A percentile compares a stretch with the other conserved stretches of the same genome.
These are phyloP conservation scores for Datura wrightii DNA, from an alignment of 257 asterid genomes.

Conservation along the genomic window DNA sequence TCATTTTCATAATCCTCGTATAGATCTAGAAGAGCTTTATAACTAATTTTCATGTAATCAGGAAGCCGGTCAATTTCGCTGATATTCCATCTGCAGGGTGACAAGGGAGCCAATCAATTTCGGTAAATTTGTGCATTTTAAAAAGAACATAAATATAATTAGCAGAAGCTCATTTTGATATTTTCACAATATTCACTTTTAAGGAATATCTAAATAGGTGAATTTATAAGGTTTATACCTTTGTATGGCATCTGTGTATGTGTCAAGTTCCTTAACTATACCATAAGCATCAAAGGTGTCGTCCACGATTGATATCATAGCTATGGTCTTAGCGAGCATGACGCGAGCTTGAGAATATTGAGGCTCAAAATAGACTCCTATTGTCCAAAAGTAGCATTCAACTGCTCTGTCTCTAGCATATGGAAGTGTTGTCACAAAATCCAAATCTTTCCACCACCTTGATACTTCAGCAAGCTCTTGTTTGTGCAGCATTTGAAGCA, in stretches of 20 bases:
- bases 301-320: too few species aligned
- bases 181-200: background rate
- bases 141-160: background rate
- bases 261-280: constrained; percentile 28
- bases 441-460: constrained; percentile 37
- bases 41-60: background rate
- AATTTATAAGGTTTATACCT: constrained; percentile 16
- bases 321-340: too few species aligned
- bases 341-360: too few species aligned
- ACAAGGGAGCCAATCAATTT: background rate
- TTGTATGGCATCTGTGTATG: constrained; percentile 1
- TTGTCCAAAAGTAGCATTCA: too few species aligned
- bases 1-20: too few species aligned
- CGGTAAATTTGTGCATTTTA: background rate
- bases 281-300: constrained; percentile 38
- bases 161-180: background rate
- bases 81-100: too few species aligned
- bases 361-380: too few species aligned
- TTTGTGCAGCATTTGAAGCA: background rate
- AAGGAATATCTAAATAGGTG: background rate
- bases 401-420: too few species aligned
- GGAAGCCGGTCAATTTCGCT: background rate
- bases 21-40: background rate
- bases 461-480: constrained; percentile 37
- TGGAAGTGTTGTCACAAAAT: too few species aligned